These are phyloP conservation scores for Kodamaea anthophila DNA, from an alignment of 1,139 yeast species.

Conservation along the genomic window DNA sequence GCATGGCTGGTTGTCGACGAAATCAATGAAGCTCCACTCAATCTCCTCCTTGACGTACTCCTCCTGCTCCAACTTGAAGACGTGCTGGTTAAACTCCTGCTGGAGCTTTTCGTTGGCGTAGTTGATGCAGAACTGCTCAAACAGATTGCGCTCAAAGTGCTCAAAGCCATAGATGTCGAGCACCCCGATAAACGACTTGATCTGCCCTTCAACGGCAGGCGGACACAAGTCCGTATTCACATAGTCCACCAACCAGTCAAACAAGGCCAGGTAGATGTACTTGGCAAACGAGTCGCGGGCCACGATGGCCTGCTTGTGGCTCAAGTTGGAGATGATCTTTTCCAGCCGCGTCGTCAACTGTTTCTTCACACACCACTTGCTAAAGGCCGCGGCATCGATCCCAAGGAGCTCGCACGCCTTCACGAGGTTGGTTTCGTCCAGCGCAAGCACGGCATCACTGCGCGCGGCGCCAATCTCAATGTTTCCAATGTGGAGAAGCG, in stretches of 20 bases:
- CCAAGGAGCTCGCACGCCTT: constrained; percentile 86
- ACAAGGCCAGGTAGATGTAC: constrained; percentile 84
- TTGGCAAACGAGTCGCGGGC: constrained; percentile 96
- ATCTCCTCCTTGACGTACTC: constrained; percentile 89
- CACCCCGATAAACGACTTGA: constrained; percentile 85
- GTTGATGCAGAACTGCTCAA: constrained; percentile 96
- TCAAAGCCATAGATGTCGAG: constrained; percentile 97
- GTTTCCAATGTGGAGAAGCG: constrained; percentile 88
- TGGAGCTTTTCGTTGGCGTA: constrained; percentile 97
- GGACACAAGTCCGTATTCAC: constrained; percentile 81
- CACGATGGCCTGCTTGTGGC: constrained; percentile 78
- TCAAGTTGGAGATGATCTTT: constrained; percentile 80
- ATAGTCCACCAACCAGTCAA: constrained; percentile 89
- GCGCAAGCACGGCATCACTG: constrained; percentile 72
- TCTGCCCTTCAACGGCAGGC: constrained; percentile 52
- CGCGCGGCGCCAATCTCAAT: constrained; percentile 83
- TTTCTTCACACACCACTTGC: constrained; percentile 91
- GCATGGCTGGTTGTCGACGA: constrained; percentile 96
- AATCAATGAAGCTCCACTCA: constrained; percentile 95
- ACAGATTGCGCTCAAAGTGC: constrained; percentile 88
- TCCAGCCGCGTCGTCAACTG: constrained; percentile 92
- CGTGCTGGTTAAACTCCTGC: constrained; percentile 97
- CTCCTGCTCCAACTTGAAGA: constrained; percentile 93
- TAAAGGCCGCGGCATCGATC: constrained; percentile 63
- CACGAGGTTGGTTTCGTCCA: constrained; percentile 80